Evolutionary conservation across 148 eudicot species (phyloP).

Genomic region (Heliosperma pusillum): DNA sequence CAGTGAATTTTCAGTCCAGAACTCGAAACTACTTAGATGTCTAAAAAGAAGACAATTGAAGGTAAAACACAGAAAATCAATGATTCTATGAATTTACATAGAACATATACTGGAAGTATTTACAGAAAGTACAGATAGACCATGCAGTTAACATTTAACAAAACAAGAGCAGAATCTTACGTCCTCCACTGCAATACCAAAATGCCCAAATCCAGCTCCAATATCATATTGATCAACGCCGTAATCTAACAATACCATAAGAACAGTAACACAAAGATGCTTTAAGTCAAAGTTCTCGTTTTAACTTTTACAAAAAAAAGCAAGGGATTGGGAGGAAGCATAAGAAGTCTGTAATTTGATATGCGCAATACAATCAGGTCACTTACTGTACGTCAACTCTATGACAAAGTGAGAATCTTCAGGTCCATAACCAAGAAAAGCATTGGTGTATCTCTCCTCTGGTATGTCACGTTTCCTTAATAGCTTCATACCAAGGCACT

Average conservation of each 20-base stretch:
- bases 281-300: background rate
- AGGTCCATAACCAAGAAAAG: conserved; percentile 50
- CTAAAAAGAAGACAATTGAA: background rate
- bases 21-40: background rate
- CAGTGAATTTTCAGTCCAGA: background rate
- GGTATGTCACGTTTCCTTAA: conserved; percentile 46
- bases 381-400: conserved; percentile 44
- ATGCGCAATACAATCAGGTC: background rate
- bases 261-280: background rate
- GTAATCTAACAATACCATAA: conserved; percentile 31
- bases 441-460: conserved; percentile 45
- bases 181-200: conserved; percentile 54
- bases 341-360: background rate
- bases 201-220: conserved; percentile 51
- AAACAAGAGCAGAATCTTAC: conserved; percentile 27
- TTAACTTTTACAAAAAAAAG: background rate
- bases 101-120: background rate
- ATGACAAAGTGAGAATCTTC: conserved; percentile 52
- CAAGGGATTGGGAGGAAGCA: background rate
- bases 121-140: background rate
- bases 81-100: background rate
- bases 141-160: background rate
- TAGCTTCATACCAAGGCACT: conserved; percentile 49
- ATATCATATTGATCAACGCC: conserved; percentile 50
- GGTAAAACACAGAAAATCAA: background rate